Percentiles rank a stretch among this genome's conserved stretches.
phyloP scores from a whole-genome alignment of 495 filamentous ascomycete species.

The Pyrenopolyporus hunteri region DNA sequence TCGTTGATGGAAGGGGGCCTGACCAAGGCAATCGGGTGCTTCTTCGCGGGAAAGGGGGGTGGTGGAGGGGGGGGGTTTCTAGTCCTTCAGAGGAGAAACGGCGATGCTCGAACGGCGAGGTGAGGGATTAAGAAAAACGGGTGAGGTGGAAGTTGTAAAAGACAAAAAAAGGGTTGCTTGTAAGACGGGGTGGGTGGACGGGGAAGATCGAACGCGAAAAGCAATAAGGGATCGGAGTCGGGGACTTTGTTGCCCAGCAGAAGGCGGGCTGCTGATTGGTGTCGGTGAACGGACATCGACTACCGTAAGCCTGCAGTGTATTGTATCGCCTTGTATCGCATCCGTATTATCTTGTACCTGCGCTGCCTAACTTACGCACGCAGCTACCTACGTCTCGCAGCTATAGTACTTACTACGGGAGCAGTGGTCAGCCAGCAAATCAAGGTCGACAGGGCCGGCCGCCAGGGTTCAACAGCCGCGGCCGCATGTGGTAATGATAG shows the following conservation, averaged over 20 bases:
- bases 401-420: too few species aligned
- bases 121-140: constrained; percentile 21
- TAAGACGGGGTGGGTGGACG: constrained; percentile 21
- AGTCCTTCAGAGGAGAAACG: constrained; percentile 6
- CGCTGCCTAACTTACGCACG: too few species aligned
- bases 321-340: too few species aligned
- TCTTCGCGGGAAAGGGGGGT: constrained; percentile 64
- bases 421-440: constrained; percentile 1
- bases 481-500: constrained; percentile 26
- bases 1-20: constrained; percentile 71
- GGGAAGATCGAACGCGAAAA: constrained; percentile 6
- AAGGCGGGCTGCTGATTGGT: constrained; percentile 25
- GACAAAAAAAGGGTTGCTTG: not conserved
- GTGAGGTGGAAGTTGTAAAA: not conserved
- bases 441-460: constrained; percentile 13
- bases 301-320: constrained; percentile 30
- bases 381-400: too few species aligned
- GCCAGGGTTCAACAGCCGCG: constrained; percentile 27
- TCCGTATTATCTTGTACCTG: too few species aligned
- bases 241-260: constrained; percentile 9
- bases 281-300: constrained; percentile 21
- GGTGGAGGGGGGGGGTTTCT: constrained; percentile 25
- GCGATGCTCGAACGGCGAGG: constrained; percentile 5
- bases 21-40: constrained; percentile 91
- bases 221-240: constrained; percentile 21